Evolutionary conservation across 352 stramenopile species (phyloP).

Genomic region (Phytophthora niederhauseri): DNA sequence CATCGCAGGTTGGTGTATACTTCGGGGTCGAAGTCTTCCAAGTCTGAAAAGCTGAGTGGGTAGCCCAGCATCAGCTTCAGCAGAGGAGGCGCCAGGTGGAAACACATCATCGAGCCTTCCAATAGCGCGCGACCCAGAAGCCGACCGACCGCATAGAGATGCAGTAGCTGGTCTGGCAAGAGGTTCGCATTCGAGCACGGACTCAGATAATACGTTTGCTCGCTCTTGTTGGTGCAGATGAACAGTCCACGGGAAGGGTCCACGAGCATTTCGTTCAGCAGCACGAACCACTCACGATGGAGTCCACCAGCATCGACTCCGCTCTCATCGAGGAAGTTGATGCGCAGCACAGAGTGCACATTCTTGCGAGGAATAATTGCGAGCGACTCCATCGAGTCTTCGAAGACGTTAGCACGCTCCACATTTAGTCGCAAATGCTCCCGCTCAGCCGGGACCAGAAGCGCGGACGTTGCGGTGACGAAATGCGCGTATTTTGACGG

Average conservation of each 20-base stretch:
- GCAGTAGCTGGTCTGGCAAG: slow-evolving; percentile 34
- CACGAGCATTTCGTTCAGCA: slow-evolving; percentile 48
- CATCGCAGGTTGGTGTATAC: slow-evolving; percentile 48
- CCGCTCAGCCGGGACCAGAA: slow-evolving; percentile 27
- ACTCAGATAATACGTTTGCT: slow-evolving; percentile 49
- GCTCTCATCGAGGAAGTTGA: slow-evolving; percentile 67
- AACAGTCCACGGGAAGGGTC: slow-evolving; percentile 37
- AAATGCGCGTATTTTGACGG: slow-evolving; percentile 45
- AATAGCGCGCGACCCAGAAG: slow-evolving; percentile 46
- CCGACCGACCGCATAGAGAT: slow-evolving; percentile 39
- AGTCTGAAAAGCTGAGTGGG: slow-evolving; percentile 90
- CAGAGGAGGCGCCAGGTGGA: slow-evolving; percentile 91
- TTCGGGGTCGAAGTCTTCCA: slow-evolving; percentile 63
- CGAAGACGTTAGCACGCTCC: slow-evolving; percentile 33
- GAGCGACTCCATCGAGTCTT: slow-evolving; percentile 45
- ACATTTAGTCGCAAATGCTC: slow-evolving; percentile 38
- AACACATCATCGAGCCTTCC: slow-evolving; percentile 89
- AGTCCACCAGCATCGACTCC: slow-evolving; percentile 73
- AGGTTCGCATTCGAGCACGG: slow-evolving; percentile 32
- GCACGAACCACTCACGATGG: slow-evolving; percentile 76
- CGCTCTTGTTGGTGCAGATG: slow-evolving; percentile 35
- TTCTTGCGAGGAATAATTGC: slow-evolving; percentile 31
- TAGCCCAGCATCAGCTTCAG: slow-evolving; percentile 95
- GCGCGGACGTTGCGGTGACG: slow-evolving; percentile 26
- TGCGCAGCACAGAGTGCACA: slow-evolving; percentile 41